Evolutionary conservation across 345 rosid species (phyloP).

Genomic region (Salix dunnii): DNA sequence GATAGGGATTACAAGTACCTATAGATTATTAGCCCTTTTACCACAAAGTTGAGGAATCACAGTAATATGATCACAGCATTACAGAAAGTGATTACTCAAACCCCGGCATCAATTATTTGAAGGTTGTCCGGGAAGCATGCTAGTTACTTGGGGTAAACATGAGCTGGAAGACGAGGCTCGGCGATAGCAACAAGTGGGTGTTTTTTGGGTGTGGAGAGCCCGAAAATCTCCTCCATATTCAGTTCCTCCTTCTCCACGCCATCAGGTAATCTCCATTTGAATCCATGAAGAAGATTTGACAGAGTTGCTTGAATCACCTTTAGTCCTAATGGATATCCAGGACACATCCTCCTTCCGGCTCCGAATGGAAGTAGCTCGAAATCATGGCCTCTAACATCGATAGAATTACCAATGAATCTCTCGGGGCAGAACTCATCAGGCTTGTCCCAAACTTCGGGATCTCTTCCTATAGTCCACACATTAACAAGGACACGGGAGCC

Average conservation of each 20-base stretch:
- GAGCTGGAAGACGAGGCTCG: constrained; percentile 44
- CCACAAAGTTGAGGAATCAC: neutral
- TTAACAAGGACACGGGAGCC: constrained; percentile 44
- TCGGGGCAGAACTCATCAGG: constrained; percentile 51
- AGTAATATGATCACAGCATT: neutral
- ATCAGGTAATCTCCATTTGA: constrained; percentile 47
- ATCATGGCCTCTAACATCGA: constrained; percentile 59
- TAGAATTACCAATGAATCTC: constrained; percentile 43
- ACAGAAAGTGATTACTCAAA: neutral
- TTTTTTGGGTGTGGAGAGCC: constrained; percentile 51
- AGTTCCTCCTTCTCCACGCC: constrained; percentile 33
- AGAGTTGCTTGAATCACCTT: constrained; percentile 53
- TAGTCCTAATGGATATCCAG: constrained; percentile 55
- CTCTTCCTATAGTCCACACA: constrained; percentile 57
- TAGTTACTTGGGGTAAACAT: constrained; percentile 31
- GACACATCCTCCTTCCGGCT: constrained; percentile 75
- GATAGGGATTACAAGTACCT: neutral
- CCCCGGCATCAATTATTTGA: neutral
- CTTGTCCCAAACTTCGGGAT: constrained; percentile 49
- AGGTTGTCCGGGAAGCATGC: neutral
- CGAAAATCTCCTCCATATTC: constrained; percentile 57
- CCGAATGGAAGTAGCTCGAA: constrained; percentile 64
- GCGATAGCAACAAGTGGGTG: constrained; percentile 39
- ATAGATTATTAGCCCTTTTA: neutral
- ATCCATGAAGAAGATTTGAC: constrained; percentile 61